Evolutionary conservation across 495 filamentous ascomycete genomes (phyloP).

Genomic region (Pseudoneurospora amorphoporcata): DNA sequence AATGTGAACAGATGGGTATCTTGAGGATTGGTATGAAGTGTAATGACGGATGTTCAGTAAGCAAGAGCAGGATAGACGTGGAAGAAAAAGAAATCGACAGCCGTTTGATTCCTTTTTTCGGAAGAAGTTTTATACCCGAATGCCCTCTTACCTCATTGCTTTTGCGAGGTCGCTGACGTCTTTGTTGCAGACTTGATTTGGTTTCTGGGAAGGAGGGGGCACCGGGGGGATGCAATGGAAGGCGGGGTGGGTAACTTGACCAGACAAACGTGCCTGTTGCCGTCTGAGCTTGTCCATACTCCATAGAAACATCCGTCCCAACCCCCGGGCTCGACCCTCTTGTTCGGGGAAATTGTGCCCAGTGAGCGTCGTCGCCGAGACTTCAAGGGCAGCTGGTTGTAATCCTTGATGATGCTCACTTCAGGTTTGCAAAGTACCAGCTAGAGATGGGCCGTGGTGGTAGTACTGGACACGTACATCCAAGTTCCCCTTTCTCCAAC

Average conservation of each 20-base stretch:
- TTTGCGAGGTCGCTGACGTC: conserved; percentile 11
- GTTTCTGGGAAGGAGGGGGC: not conserved
- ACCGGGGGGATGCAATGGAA: not conserved
- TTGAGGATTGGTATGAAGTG: not conserved
- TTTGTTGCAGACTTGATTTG: conserved; percentile 7
- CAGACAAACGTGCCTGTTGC: not conserved
- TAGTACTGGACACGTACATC: not conserved
- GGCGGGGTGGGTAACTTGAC: not conserved
- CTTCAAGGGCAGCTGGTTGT: not conserved
- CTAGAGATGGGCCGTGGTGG: not conserved
- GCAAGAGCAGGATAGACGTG: not conserved
- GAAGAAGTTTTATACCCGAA: not conserved
- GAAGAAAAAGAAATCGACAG: not conserved
- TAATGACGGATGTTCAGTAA: not conserved
- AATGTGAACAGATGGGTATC: not conserved
- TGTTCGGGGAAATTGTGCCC: not conserved
- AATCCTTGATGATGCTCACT: not conserved
- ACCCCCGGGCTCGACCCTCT: not conserved
- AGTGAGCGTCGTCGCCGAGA: not conserved
- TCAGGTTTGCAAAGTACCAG: not conserved
- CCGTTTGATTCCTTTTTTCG: not conserved
- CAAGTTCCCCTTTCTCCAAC: not conserved
- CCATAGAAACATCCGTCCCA: not conserved
- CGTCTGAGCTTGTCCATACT: not conserved
- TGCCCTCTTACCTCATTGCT: not conserved